These are phyloP conservation scores for Colletotrichum falcatum DNA, from an alignment of 2,329 filamentous ascomycete genomes.

Conservation along the genomic window DNA sequence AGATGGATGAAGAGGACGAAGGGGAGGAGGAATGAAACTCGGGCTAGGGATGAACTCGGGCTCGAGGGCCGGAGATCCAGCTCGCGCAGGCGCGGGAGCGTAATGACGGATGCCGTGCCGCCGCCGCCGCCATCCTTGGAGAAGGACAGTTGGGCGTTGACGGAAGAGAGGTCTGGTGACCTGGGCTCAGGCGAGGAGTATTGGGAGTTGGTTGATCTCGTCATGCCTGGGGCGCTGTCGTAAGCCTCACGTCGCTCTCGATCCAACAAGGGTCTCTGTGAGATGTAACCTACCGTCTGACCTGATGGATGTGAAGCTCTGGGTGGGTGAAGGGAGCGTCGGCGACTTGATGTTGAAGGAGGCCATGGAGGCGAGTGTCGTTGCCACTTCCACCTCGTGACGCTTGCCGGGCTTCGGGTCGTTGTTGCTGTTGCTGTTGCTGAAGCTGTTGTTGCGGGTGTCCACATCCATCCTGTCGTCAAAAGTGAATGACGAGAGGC, in stretches of 20 bases:
- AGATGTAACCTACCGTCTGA: constrained; percentile 23
- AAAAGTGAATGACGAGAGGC: constrained; percentile 32
- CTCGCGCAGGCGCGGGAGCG: constrained; percentile 40
- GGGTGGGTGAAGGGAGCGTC: constrained; percentile 33
- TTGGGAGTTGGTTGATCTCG: constrained; percentile 37
- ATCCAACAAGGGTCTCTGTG: background rate
- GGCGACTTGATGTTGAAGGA: constrained; percentile 40
- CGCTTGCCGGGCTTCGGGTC: constrained; percentile 30
- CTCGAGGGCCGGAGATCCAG: constrained; percentile 39
- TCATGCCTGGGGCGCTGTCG: constrained; percentile 31
- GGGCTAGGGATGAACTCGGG: constrained; percentile 30
- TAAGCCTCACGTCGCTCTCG: constrained; percentile 11
- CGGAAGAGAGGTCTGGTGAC: constrained; percentile 36
- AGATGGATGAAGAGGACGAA: constrained; percentile 5
- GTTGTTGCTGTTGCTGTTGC: background rate
- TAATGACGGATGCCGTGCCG: constrained; percentile 29
- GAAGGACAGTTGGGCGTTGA: constrained; percentile 26
- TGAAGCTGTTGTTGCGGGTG: background rate
- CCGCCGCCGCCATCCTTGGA: constrained; percentile 20
- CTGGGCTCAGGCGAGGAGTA: constrained; percentile 33
- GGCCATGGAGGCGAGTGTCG: constrained; percentile 37
- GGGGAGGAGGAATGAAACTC: constrained; percentile 21
- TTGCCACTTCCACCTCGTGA: constrained; percentile 38
- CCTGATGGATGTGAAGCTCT: constrained; percentile 36
- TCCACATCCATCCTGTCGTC: constrained; percentile 39